phyloP scores from a whole-genome alignment of 2,329 filamentous ascomycete species.

The Aulographum hederae region DNA sequence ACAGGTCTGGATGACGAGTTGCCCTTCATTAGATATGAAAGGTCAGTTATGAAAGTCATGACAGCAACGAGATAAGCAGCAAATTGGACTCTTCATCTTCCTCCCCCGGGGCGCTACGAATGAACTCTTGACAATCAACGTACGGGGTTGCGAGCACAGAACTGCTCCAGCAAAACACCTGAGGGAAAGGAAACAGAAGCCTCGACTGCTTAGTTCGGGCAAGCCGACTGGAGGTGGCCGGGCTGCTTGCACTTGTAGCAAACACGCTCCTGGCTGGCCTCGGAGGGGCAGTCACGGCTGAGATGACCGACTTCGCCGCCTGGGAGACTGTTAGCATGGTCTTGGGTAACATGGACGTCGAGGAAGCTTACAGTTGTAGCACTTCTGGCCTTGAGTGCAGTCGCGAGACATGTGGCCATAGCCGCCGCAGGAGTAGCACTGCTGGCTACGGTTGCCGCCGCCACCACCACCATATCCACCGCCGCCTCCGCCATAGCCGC shows the following conservation, averaged over 20 bases:
- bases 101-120: too few species aligned
- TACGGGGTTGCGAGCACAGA: too few species aligned
- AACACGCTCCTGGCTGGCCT: constrained; percentile 38
- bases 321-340: constrained; percentile 15
- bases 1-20: too few species aligned
- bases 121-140: too few species aligned
- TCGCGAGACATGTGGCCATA: constrained; percentile 96
- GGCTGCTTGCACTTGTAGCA: constrained; percentile 91
- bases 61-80: too few species aligned
- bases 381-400: constrained; percentile 98
- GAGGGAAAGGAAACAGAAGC: too few species aligned
- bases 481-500: constrained; percentile 25
- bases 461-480: constrained; percentile 24
- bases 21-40: too few species aligned
- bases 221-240: constrained; percentile 85
- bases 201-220: constrained; percentile 50
- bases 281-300: constrained; percentile 88
- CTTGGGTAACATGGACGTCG: constrained; percentile 3
- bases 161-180: too few species aligned
- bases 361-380: constrained; percentile 76
- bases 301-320: constrained; percentile 80
- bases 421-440: constrained; percentile 92
- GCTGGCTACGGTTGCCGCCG: constrained; percentile 38
- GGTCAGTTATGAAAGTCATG: too few species aligned
- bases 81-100: too few species aligned